Evolutionary conservation across 768 basidiomycete species (phyloP).

Genomic region (Cystofilobasidium macerans): DNA sequence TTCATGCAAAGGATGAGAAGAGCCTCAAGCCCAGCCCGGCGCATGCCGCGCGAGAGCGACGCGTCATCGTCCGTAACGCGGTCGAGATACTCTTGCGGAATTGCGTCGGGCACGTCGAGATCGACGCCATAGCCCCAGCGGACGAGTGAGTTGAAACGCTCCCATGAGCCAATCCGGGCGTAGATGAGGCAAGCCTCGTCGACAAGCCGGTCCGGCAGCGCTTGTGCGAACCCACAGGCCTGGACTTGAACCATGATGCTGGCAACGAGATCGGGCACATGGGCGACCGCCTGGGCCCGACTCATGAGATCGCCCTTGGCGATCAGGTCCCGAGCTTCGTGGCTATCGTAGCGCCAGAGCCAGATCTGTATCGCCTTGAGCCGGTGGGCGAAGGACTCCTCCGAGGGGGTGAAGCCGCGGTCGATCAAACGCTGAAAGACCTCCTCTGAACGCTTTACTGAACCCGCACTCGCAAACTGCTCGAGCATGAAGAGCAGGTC

Average conservation of each 20-base stretch:
- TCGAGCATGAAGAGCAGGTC: slow-evolving; percentile 67
- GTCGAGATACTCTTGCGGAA: slow-evolving; percentile 41
- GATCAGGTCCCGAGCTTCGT: slow-evolving; percentile 39
- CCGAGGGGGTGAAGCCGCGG: slow-evolving; percentile 44
- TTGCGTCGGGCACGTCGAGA: slow-evolving; percentile 58
- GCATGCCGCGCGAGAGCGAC: slow-evolving; percentile 38
- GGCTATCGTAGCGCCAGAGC: slow-evolving; percentile 46
- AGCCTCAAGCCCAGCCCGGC: slow-evolving; percentile 59
- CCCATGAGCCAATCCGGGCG: slow-evolving; percentile 52
- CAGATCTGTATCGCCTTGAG: slow-evolving; percentile 63
- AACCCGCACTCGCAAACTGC: slow-evolving; percentile 66
- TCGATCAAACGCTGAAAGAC: slow-evolving; percentile 53
- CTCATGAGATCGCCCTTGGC: slow-evolving; percentile 46
- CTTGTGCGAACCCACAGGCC: slow-evolving; percentile 44
- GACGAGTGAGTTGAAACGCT: slow-evolving; percentile 52
- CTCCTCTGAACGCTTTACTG: slow-evolving; percentile 50
- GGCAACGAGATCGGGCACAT: slow-evolving; percentile 8
- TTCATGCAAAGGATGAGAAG: slow-evolving; percentile 49
- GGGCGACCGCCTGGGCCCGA: slow-evolving; percentile 33
- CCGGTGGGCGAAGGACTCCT: slow-evolving; percentile 52
- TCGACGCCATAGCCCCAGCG: slow-evolving; percentile 66
- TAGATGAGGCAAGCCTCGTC: slow-evolving; percentile 60
- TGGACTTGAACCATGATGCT: slow-evolving; percentile 51
- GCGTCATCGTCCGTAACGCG: slow-evolving; percentile 26
- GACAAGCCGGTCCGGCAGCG: slow-evolving; percentile 46